Base-by-base conservation (phyloP, 345 rosid species). In the Lumnitzera racemosa region DNA sequence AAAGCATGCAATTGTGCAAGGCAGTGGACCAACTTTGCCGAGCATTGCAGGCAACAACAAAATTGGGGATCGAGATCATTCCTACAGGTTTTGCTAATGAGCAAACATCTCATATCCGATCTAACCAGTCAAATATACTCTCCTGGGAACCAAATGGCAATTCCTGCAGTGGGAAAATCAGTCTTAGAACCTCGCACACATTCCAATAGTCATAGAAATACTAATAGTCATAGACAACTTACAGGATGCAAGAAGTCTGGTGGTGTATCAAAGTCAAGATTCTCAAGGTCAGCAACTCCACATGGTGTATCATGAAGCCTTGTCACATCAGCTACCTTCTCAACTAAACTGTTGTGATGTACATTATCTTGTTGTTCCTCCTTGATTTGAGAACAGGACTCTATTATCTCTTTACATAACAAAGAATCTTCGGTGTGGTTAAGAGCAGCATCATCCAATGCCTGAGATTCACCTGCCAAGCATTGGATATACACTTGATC, bases 401-500 rank as follows among this genome's bases (percentile, higher is more conserved):
- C 63, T 5, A 77, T 66, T 55, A 75, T 69, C 64, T 88, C 92
- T 49, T 80, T 66, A 75, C 84, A 73, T 41, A 76, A 58, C 55
- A 86, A 76, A 78, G 78, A 66, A 67, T 79, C 67, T 48, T 87
- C 86, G 36, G 76, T 54, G 51, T 64, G 49, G 68, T 62, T 47
- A n/a, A 82, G 63, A 61, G 56, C 81, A 55, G 58, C 17, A 13
- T 67, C 62, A 0, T 88, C 96, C 27, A 61, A 72, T 53, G 71
- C 80, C 77, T 83, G 80, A 72, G 89, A 87, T 82, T 83, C 92
- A 13, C 86, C 87, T 3, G 83, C 87, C 58, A 86, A 71, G 82
- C 89, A 87, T 58, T 59, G 15, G 6, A 52, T 43, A 41, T 52
- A 63, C 46, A 24, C 76, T 52, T 59, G 46, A 51, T 59, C 63